Base-by-base conservation (phyloP, 805 yeast genomes). In the Nakazawaea holstii region DNA sequence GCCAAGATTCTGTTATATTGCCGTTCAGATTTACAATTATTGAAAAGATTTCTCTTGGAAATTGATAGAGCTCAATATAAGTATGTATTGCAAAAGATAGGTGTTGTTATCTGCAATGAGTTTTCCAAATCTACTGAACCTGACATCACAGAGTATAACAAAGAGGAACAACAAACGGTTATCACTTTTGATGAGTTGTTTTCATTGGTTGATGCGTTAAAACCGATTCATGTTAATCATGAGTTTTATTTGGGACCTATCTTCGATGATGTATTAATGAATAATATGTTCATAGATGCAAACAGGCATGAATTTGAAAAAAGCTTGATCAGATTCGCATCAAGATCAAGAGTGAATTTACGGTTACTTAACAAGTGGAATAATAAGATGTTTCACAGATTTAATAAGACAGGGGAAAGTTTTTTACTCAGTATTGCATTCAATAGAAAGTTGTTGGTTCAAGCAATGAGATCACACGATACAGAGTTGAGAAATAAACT, bases 341-440 rank as follows among this genome's bases (percentile, higher is more conserved):
- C 28, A 9, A 7, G 10, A 4, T 37, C 37, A 9, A 20, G 46
- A 31, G 42, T 41, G 6, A 41, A 46, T 20, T 13, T 41, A 9
- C 42, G 37, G n/a, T 17, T 41, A 27, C 15, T 46, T 6, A 17
- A 11, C 17, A 39, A 37, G 5, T 41, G 45, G 45, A 35, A 36
- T 37, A 6, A 35, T 5, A 6, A 8, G 8, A 9, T 46, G 8
- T 37, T 46, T 13, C 13, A n/a, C 11, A 29, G 26, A n/a, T 41
- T 11, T 17, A 41, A 17, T n/a, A 3, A 8, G 6, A 32, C 43
- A 1, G 14, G 15, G 10, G 32, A 45, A 28, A 10, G 13, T 4
- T 8, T 27, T 2, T 40, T 36, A 9, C 2, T 37, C 6, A 30
- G 29, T 27, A 8, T 7, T 9, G 35, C 4, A 11, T 46, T 36